Evolutionary conservation across 2,329 filamentous ascomycete genomes (phyloP).

Genomic region (Exophiala xenobiotica): DNA sequence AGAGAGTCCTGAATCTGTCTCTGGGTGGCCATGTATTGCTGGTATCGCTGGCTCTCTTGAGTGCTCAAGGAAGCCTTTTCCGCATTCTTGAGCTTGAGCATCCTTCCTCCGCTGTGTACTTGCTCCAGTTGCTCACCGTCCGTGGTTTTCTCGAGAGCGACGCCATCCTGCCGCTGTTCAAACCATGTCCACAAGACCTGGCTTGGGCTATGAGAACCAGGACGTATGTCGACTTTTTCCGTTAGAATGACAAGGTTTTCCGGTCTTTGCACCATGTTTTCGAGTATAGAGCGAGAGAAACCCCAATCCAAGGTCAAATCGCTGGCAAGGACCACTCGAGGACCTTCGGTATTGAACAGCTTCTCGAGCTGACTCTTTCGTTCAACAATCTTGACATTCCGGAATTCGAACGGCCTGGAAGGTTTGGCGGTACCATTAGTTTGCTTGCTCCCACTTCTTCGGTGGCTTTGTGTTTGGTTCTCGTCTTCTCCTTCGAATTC

Average conservation of each 20-base stretch:
- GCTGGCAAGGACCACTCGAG: conserved; percentile 82
- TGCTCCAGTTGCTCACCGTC: conserved; percentile 63
- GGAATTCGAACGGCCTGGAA: conserved; percentile 83
- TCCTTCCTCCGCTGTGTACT: conserved; percentile 63
- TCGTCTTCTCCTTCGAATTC: conserved; percentile 69
- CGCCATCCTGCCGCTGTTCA: conserved; percentile 65
- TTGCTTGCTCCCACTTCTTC: conserved; percentile 46
- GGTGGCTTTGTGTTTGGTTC: conserved; percentile 32
- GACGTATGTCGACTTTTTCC: conserved; percentile 54
- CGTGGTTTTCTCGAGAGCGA: conserved; percentile 56
- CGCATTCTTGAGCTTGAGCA: conserved; percentile 61
- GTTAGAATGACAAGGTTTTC: conserved; percentile 86
- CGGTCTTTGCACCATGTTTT: conserved; percentile 69
- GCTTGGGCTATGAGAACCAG: conserved; percentile 49
- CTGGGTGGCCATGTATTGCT: conserved; percentile 88
- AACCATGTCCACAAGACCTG: conserved; percentile 78
- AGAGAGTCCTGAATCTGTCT: conserved; percentile 81
- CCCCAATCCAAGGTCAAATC: conserved; percentile 93
- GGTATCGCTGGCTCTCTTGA: conserved; percentile 76
- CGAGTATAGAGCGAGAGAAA: conserved; percentile 79
- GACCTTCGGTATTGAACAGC: conserved; percentile 55
- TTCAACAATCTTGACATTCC: conserved; percentile 78
- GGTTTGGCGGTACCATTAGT: conserved; percentile 40
- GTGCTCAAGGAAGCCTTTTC: conserved; percentile 67
- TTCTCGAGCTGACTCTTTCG: conserved; percentile 75